These are phyloP conservation scores for Metschnikowia bowlesiae DNA, from an alignment of 805 yeast species.

Conservation along the genomic window DNA sequence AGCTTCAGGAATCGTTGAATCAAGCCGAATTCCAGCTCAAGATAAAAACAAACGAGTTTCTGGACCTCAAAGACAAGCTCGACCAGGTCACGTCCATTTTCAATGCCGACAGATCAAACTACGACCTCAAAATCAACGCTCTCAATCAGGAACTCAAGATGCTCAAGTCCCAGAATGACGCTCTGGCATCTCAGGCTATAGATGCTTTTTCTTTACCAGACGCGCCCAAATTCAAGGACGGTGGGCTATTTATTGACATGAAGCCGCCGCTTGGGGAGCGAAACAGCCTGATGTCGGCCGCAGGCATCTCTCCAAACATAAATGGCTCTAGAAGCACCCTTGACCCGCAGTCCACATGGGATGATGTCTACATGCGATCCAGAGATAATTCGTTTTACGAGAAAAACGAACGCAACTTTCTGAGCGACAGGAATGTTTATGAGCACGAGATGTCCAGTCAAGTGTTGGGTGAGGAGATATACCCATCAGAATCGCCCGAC, in stretches of 20 bases:
- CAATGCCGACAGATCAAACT: conserved; percentile 26
- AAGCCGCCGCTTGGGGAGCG: not conserved
- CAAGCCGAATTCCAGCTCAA: conserved; percentile 18
- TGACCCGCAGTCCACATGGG: not conserved
- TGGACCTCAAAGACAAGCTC: conserved; percentile 26
- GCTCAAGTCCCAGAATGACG: not conserved
- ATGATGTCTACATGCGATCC: not conserved
- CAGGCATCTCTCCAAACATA: not conserved
- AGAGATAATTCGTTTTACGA: conserved; percentile 1
- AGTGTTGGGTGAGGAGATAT: conserved; percentile 39
- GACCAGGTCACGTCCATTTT: conserved; percentile 31
- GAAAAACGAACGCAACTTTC: not conserved
- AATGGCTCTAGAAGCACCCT: not conserved
- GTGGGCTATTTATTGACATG: conserved; percentile 15
- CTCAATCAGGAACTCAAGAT: conserved; percentile 16
- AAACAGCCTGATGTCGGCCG: not conserved
- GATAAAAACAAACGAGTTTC: conserved; percentile 20
- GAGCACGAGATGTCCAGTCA: conserved; percentile 13
- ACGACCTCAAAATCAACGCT: conserved; percentile 23
- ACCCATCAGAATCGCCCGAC: conserved; percentile 14
- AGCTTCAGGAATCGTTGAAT: conserved; percentile 21
- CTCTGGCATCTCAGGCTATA: not conserved
- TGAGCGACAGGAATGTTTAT: not conserved
- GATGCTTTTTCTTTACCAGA: conserved; percentile 6
- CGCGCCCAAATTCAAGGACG: conserved; percentile 5